Evolutionary conservation across 495 filamentous ascomycete species (phyloP), one percentile per base, ranked within the genome.

Genomic region (Letharia lupina): DNA sequence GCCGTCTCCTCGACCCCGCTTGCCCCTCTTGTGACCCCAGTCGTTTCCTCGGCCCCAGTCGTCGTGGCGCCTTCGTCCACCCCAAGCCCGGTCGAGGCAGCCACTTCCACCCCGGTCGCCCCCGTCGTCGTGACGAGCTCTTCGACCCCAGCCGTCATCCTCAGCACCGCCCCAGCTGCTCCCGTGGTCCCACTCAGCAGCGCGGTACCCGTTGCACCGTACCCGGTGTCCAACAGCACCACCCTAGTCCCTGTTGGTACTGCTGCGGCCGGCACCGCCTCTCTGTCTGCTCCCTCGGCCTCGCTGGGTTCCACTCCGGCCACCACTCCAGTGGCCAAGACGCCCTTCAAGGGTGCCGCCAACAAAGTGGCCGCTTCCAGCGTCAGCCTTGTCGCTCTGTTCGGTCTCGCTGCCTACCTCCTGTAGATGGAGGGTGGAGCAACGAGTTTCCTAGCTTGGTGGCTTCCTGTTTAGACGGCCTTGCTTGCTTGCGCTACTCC

Each of bases 401-500:
- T 76, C 65, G 79, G 78, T 70, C 67, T 79, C 37, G 76, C 73
- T 60, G 77, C 74, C 70, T 76, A 73, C 68, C 65, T 78, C 62
- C 71, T 79, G 73, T 79, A 78, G 61, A 35, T 2, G 52, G 52
- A 16, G 52, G 35, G 5, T 52, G 8, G 1, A 5, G 10, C n/a
- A 28, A 13, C 48, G 10, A 28, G 48, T 52, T 52, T 4, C 9
- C 45, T 23, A 52, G 23, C 48, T 12, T 13, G 31, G n/a, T n/a
- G 48, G 48, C 48, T 28, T 52, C 28, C 48, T 5, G 0, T 28
- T 48, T 28, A 1, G 8, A 52, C n/a, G 48, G 48, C n/a, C n/a
- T 28, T 28, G 48, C 23, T 28, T 52, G 48, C 48, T 28, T 28
- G 23, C n/a, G 48, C 11, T 1, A 7, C 23, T 52, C 23, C 10